Base-by-base conservation (phyloP, 352 stramenopile genomes). In the Phytophthora foliorum region DNA sequence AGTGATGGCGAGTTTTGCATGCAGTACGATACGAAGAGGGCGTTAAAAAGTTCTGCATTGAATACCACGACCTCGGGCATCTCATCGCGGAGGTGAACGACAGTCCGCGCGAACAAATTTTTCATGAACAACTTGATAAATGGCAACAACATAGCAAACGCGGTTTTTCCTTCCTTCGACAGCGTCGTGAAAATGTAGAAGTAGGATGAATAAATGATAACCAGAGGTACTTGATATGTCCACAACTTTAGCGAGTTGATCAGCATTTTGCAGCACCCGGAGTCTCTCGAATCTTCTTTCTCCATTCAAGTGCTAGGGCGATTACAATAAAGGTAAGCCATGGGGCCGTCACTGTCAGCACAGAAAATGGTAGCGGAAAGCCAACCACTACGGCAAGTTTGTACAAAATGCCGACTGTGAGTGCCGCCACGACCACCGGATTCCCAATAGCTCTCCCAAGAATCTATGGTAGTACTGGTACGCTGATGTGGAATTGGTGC, bases 1-100 rank as follows among this genome's bases (percentile, higher is more conserved):
- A 67, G 31, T 6, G 67, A 75, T 6, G 60, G 60, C 21, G 56
- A 67, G 16, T 67, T 75, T 21, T 71, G 67, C 60, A 75, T 75
- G 51, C 61, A 71, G 29, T 66, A 71, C 3, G 61, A 25, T 6
- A 75, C 48, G 22, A 71, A 75, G 14, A 75, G 34, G 9, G 67
- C 60, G 25, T 67, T 71, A 45, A 75, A 71, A 17, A 75, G 52
- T 11, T 74, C 58, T 3, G 42, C 55, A 38, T 63, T 74, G 34
- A 68, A 66, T n/a, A 74, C 61, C 7, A 74, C 53, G 13, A 56
- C 38, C 31, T 74, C 66, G 11, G 66, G 56, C 29, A 69, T 45
- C 8, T 69, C 66, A 25, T 74, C 58, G n/a, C 31, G 49, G 2
- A 69, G 36, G 29, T 69, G 52, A 14, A 64, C 36, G 10, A 74